Conservation (phyloP, 2,329 filamentous ascomycete genomes). For the Ophiostoma novo-ulmi region DNA sequence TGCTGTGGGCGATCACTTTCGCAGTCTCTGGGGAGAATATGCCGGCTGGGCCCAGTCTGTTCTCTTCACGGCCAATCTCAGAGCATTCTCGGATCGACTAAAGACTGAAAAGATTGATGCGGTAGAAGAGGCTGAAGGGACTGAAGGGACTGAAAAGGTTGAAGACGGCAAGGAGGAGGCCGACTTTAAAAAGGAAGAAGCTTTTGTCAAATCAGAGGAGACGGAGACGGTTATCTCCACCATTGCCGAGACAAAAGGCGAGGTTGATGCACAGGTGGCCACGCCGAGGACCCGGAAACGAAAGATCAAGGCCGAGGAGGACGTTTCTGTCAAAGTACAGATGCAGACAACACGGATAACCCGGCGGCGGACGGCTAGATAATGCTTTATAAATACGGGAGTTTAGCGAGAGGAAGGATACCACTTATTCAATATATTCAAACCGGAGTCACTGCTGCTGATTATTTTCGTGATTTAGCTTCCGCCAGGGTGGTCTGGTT, state of each 20-base stretch:
- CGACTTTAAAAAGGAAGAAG: not conserved
- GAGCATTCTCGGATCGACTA: constrained; percentile 69
- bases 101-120: constrained; percentile 27
- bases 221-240: not conserved
- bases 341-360: not conserved
- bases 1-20: constrained; percentile 84
- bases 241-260: not conserved
- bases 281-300: not conserved
- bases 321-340: not conserved
- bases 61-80: constrained; percentile 87
- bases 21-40: constrained; percentile 82
- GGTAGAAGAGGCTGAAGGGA: constrained; percentile 30
- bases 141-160: constrained; percentile 33
- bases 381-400: not conserved
- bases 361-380: not conserved
- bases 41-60: constrained; percentile 98
- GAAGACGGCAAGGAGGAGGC: constrained; percentile 23
- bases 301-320: constrained; percentile 9
- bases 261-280: not conserved
- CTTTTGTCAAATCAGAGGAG: not conserved
- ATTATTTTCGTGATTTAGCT: not conserved
- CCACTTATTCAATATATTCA: not conserved
- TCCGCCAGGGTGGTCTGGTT: too few relatives aligned
- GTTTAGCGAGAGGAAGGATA: too few relatives aligned
- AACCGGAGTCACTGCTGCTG: not conserved